Percentiles rank a stretch among this genome's conserved stretches.
Conservation (phyloP, 306 rosid species). For the Clitoria ternatea region DNA sequence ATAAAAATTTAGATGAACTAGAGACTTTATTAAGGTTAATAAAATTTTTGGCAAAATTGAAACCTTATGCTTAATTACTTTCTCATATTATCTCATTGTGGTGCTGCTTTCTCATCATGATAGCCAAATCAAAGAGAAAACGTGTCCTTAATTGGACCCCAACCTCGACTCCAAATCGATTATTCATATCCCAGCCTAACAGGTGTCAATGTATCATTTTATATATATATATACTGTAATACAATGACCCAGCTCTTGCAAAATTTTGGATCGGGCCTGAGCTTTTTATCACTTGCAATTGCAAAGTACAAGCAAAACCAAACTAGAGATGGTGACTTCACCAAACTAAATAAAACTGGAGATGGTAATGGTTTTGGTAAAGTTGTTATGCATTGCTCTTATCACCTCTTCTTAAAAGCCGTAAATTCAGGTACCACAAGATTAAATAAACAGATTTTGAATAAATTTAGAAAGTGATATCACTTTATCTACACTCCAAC, state of each 20-base stretch:
- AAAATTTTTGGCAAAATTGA: no score
- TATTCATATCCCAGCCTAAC: slow-evolving; percentile 16
- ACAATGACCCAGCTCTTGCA: background rate
- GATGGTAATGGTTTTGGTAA: background rate
- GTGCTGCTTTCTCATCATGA: background rate
- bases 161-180: slow-evolving; percentile 7
- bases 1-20: no score
- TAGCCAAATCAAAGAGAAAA: slow-evolving; percentile 16
- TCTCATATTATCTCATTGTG: no score
- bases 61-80: no score
- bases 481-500: no score
- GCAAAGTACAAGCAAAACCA: slow-evolving; percentile 6
- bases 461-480: background rate
- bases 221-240: background rate
- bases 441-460: background rate
- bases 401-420: background rate
- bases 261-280: background rate
- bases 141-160: slow-evolving; percentile 16
- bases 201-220: background rate
- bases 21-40: no score
- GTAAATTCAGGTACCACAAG: background rate
- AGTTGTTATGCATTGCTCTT: background rate
- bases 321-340: background rate
- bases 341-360: background rate
- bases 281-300: background rate